Evolutionary conservation across 2,329 filamentous ascomycete species (phyloP), one percentile per base, ranked within the genome.

Genomic region (Aureobasidium vineae): DNA sequence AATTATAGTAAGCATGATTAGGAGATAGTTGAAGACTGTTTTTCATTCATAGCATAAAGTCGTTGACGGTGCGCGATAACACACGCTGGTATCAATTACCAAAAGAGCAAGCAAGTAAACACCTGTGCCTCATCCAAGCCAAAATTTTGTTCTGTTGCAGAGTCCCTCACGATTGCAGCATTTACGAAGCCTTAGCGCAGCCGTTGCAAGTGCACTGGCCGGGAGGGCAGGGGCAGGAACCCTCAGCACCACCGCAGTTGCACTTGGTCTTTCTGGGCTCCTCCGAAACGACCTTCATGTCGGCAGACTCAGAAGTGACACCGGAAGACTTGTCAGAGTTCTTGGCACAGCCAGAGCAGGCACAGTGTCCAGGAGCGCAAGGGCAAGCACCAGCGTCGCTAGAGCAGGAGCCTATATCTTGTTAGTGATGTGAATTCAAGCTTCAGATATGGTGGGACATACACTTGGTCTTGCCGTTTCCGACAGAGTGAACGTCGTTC

Each of bases 271-370:
- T 74, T 63, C 76, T 78, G 28, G 47, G 47, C 5, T 73, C 81
- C 71, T 71, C 77, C 82, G 80, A 85, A 83, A 69, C 87, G 84
- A 74, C 76, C 72, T 74, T 75, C 78, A 80, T 72, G 65, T 75
- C 70, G 10, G 75, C 75, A 64, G 73, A 67, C 71, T 77, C 73
- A 21, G 73, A 68, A 21, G 71, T 71, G 19, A 47, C 59, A 31
- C 61, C 67, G 16, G 71, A 71, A 49, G 68, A 70, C 66, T 68
- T 69, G 21, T 77, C 78, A n/a, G 78, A 73, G 67, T 79, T 80
- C 76, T 82, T 83, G 56, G 75, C 77, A 70, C 81, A 83, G 59
- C 76, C 77, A 36, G 73, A 72, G 72, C 81, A 82, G 21, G 77
- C 78, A 68, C 81, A 83, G 65, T 79, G 76, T 28, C 81, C 79